A percentile compares a stretch with the other conserved stretches of the same genome.
phyloP scores from a whole-genome alignment of 768 basidiomycete genomes.

The Exsudoporus frostii region DNA sequence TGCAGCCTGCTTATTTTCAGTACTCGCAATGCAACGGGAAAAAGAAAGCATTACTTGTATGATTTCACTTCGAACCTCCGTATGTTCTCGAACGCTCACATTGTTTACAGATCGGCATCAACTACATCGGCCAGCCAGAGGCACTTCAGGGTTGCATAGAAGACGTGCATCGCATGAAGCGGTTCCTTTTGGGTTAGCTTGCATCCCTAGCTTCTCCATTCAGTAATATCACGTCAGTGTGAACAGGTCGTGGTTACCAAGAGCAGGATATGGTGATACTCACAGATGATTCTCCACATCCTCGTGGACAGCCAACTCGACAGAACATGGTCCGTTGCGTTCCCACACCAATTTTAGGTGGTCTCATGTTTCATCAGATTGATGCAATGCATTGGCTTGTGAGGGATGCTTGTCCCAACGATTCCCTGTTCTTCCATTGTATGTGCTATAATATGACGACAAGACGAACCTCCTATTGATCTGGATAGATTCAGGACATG shows the following conservation, averaged over 20 bases:
- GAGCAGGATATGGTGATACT: conserved; percentile 82
- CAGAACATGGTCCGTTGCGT: conserved; percentile 68
- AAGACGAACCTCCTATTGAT: neutral
- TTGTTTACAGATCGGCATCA: conserved; percentile 73
- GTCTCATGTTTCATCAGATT: conserved; percentile 38
- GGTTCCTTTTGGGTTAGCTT: conserved; percentile 70
- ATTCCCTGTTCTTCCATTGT: conserved; percentile 92
- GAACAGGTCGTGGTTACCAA: conserved; percentile 50
- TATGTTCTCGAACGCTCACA: neutral
- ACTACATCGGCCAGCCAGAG: conserved; percentile 69
- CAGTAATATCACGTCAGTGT: neutral
- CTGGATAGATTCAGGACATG: conserved; percentile 81
- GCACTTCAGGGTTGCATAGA: conserved; percentile 86
- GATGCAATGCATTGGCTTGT: conserved; percentile 94
- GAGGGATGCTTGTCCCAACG: conserved; percentile 69
- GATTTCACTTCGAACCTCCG: conserved; percentile 23
- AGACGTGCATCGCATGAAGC: conserved; percentile 77
- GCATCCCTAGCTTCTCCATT: neutral
- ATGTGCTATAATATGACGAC: conserved; percentile 16
- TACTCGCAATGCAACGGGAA: conserved; percentile 87
- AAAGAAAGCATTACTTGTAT: conserved; percentile 84
- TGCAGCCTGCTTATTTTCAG: conserved; percentile 67
- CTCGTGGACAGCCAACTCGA: conserved; percentile 66
- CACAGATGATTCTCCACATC: conserved; percentile 68
- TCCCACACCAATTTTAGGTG: neutral